Percentiles rank a stretch among this genome's conserved stretches.
phyloP scores from a whole-genome alignment of 768 basidiomycete species.

The Clitopilus hobsonii region DNA sequence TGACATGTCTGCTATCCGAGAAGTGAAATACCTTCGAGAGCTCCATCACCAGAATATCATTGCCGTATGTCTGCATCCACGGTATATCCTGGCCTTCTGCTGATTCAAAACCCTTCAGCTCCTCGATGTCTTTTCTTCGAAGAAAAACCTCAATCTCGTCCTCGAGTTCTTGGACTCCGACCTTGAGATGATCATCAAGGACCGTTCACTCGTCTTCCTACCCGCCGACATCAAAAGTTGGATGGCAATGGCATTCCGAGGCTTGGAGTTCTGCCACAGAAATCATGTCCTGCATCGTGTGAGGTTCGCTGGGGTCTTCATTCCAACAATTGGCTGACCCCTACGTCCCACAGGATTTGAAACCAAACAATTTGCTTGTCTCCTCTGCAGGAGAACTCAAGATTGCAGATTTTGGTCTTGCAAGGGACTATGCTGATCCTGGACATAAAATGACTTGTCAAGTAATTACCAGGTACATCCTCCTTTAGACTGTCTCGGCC shows the following conservation, averaged over 20 bases:
- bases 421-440: conserved; percentile 93
- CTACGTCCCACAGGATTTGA: conserved; percentile 68
- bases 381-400: conserved; percentile 89
- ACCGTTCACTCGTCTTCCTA: conserved; percentile 85
- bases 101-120: conserved; percentile 52
- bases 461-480: conserved; percentile 89
- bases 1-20: conserved; percentile 98
- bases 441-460: conserved; percentile 97
- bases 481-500: conserved; percentile 3
- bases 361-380: conserved; percentile 97
- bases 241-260: conserved; percentile 98
- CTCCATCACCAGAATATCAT: conserved; percentile 93
- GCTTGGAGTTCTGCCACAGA: conserved; percentile 96
- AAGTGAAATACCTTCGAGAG: conserved; percentile 96
- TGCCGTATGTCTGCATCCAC: conserved; percentile 44
- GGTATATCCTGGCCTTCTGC: background rate
- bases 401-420: conserved; percentile 98
- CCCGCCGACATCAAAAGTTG: conserved; percentile 97
- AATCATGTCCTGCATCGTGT: conserved; percentile 94
- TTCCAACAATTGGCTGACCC: conserved; percentile 1
- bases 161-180: conserved; percentile 96
- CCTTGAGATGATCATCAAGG: conserved; percentile 95
- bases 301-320: conserved; percentile 14
- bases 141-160: conserved; percentile 95
- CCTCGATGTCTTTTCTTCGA: conserved; percentile 93